Base-by-base conservation (phyloP, 495 filamentous ascomycete genomes). In the Lophium mytilinum region DNA sequence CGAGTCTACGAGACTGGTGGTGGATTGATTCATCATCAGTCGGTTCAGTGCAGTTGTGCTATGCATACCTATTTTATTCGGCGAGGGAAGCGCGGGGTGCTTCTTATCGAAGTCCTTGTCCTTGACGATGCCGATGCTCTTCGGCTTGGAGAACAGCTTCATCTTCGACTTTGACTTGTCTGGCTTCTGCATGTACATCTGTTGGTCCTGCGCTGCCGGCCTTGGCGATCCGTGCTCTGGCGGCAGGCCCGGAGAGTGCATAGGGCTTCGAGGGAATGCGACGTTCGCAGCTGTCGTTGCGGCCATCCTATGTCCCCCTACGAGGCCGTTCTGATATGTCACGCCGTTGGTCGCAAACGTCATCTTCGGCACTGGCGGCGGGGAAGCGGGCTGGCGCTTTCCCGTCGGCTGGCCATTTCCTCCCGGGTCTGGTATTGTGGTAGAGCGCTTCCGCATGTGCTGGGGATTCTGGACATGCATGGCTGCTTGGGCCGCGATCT, bases 401-500 rank as follows among this genome's bases (percentile, higher is more conserved):
- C 72, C 70, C 56, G 76, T 76, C 50, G 73, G 75, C 45, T 63
- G 69, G 30, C 71, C 74, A 46, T 74, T 67, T 52, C 58, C 66
- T 48, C 47, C 67, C 50, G 63, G 60, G 37, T 67, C 73, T 9
- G 82, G 82, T 12, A 83, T 74, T 1, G 83, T 89, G 62, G 85
- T 83, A 11, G 87, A 87, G 24, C 90, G 81, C 66, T 91, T 87
- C 33, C 86, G 80, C 30, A 73, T 76, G 52, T 77, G 75, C 50
- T 77, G 76, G 24, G 48, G 79, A 72, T 53, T 75, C 51, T 83
- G 80, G 50, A 83, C 79, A 56, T 85, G 86, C 82, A 95, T 91
- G 21, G 90, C 90, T 17, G 91, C 82, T 73, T 96, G 91, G 21
- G 90, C 91, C 17, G 91, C 91, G 62, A 95, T 95, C 66, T 89